Conservation (phyloP, 78 protist species). For the Guillardia theta region DNA sequence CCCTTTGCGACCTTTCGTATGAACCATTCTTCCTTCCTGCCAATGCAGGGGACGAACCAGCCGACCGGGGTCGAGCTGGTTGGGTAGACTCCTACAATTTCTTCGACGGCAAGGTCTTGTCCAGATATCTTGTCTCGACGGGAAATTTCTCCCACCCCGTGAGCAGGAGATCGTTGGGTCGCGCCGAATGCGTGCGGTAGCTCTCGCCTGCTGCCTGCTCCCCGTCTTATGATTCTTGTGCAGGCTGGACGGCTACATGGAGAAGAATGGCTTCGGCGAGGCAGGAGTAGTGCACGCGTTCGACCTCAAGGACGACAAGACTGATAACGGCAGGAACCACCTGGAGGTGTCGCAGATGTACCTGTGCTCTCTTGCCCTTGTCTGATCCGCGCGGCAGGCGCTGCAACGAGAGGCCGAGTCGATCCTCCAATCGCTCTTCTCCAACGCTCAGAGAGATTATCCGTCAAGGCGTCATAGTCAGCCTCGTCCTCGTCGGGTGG, state of each 20-base stretch:
- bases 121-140: neutral
- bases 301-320: neutral
- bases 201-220: too few species aligned
- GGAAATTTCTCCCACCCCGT: slow-evolving; percentile 13
- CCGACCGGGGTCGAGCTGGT: neutral
- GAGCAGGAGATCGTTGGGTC: neutral
- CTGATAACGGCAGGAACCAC: neutral
- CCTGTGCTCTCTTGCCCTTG: too few species aligned
- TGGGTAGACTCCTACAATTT: neutral
- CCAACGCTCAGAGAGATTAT: too few species aligned
- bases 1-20: neutral
- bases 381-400: too few species aligned
- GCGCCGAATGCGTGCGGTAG: neutral
- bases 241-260: neutral
- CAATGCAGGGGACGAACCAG: neutral
- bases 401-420: neutral
- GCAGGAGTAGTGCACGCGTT: neutral
- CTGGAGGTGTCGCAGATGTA: too few species aligned
- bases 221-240: too few species aligned
- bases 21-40: neutral
- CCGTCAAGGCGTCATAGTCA: too few species aligned
- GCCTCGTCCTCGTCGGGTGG: too few species aligned
- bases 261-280: neutral
- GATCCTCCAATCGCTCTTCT: neutral
- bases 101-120: neutral